Percentiles rank a stretch among this genome's conserved stretches.
These are phyloP conservation scores for Lasiosphaeria ovina DNA, from an alignment of 495 filamentous ascomycete genomes.

Conservation along the genomic window DNA sequence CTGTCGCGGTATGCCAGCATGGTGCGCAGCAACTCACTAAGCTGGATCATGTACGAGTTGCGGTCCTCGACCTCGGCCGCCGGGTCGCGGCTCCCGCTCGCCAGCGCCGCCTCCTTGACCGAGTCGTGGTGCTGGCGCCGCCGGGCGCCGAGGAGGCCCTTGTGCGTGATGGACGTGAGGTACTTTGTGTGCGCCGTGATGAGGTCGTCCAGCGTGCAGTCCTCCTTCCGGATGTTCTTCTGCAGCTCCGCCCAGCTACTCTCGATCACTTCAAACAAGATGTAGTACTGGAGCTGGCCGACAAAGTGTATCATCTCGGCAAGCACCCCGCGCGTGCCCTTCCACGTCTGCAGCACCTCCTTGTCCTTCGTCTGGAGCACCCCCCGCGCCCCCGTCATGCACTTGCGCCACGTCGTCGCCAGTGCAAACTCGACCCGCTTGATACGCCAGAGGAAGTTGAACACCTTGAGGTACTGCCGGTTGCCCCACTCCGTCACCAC, in stretches of 20 bases:
- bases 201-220: conserved; percentile 89
- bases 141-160: conserved; percentile 82
- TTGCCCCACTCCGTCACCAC: conserved; percentile 94
- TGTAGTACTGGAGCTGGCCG: conserved; percentile 96
- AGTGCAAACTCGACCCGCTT: conserved; percentile 97
- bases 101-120: conserved; percentile 28
- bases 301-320: conserved; percentile 99
- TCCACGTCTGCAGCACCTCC: conserved; percentile 81
- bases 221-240: conserved; percentile 71
- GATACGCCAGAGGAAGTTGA: conserved; percentile 99
- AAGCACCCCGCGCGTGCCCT: conserved; percentile 76
- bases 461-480: conserved; percentile 95
- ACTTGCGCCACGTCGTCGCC: conserved; percentile 86
- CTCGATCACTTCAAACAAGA: conserved; percentile 98
- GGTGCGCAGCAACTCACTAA: conserved; percentile 86
- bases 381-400: conserved; percentile 91
- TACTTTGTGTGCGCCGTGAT: conserved; percentile 90
- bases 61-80: conserved; percentile 51
- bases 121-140: conserved; percentile 42
- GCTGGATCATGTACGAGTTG: conserved; percentile 83
- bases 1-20: conserved; percentile 94
- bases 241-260: conserved; percentile 87
- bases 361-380: conserved; percentile 82
- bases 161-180: conserved; percentile 90
- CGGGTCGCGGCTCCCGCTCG: conserved; percentile 26